phyloP scores from a whole-genome alignment of 2,329 filamentous ascomycete species.

The Fusarium caatingaense region DNA sequence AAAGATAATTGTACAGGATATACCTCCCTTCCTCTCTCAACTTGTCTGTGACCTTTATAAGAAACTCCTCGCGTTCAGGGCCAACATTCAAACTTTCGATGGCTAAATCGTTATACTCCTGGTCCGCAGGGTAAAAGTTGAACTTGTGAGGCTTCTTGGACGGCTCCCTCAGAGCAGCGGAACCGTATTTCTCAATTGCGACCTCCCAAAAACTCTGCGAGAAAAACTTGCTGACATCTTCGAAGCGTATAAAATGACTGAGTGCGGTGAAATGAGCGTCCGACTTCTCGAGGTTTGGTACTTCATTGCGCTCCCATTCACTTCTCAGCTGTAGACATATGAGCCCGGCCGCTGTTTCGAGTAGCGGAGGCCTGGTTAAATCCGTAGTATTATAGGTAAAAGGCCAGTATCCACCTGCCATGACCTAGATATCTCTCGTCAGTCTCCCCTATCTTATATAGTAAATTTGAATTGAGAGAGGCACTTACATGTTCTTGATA shows the following conservation, averaged over 20 bases:
- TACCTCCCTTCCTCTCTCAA: not conserved
- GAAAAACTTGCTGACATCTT: constrained; percentile 37
- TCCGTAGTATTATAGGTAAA: constrained; percentile 1
- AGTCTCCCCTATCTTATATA: not conserved
- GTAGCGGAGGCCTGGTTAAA: constrained; percentile 14
- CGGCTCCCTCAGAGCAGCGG: constrained; percentile 34
- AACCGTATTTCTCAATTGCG: constrained; percentile 42
- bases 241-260: constrained; percentile 27
- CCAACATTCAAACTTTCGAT: not conserved
- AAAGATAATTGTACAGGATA: constrained; percentile 34
- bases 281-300: constrained; percentile 6
- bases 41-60: not conserved
- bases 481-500: constrained; percentile 37
- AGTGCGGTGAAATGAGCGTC: constrained; percentile 1
- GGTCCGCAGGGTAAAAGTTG: constrained; percentile 25
- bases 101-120: too few species aligned
- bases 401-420: constrained; percentile 40
- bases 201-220: constrained; percentile 44
- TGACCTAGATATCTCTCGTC: constrained; percentile 27
- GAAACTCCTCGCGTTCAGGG: not conserved
- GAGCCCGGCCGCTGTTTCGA: constrained; percentile 29
- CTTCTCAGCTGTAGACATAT: not conserved
- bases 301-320: not conserved
- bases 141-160: constrained; percentile 37
- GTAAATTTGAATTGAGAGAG: not conserved